Evolutionary conservation across 257 asterid species (phyloP).

Genomic region (Solanum microdontum): DNA sequence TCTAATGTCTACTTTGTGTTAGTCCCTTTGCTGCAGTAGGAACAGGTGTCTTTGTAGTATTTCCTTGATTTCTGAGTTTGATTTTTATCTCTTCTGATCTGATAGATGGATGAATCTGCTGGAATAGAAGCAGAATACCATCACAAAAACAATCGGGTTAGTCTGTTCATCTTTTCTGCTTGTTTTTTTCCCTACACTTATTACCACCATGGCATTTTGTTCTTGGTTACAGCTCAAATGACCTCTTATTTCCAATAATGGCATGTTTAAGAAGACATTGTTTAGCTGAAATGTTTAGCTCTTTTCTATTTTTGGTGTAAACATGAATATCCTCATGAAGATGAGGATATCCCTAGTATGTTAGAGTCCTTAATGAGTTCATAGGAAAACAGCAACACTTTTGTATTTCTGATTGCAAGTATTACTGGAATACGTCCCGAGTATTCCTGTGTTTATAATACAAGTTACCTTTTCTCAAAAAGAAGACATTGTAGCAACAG

Average conservation of each 20-base stretch:
- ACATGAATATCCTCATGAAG: too few relatives aligned
- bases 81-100: slow-evolving; percentile 3
- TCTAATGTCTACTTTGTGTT: neutral
- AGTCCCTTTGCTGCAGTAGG: neutral
- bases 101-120: slow-evolving; percentile 93
- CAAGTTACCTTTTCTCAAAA: neutral
- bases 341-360: too few relatives aligned
- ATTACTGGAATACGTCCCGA: too few relatives aligned
- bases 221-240: neutral
- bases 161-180: slow-evolving; percentile 13
- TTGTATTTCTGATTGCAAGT: too few relatives aligned
- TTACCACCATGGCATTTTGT: neutral
- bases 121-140: slow-evolving; percentile 98
- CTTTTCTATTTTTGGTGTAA: too few relatives aligned
- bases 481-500: neutral
- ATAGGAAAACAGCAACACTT: too few relatives aligned
- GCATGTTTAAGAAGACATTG: neutral
- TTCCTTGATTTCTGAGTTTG: neutral
- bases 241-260: neutral
- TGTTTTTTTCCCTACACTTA: neutral
- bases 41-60: neutral
- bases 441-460: too few relatives aligned
- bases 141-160: slow-evolving; percentile 76
- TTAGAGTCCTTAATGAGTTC: too few relatives aligned
- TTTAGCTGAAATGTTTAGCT: neutral